These are phyloP conservation scores for Arthrobotrys sphaeroides DNA, from an alignment of 2,329 filamentous ascomycete genomes.

Conservation along the genomic window DNA sequence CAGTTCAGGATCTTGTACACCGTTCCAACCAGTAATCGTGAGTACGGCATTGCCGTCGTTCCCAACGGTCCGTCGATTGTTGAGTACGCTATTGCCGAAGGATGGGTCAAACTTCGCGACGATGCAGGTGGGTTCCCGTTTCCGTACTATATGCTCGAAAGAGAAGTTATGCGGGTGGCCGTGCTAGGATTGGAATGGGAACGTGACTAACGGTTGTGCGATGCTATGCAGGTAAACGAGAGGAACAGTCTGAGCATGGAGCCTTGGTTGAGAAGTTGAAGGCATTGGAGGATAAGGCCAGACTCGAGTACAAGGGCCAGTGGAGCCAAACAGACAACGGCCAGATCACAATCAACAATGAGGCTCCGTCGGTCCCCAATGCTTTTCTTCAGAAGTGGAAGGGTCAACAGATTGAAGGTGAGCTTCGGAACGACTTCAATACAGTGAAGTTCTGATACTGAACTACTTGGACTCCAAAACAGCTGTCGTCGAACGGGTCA, in stretches of 20 bases:
- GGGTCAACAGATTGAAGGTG: constrained; percentile 80
- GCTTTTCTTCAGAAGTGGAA: constrained; percentile 83
- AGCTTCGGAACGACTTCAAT: neutral
- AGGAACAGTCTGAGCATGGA: constrained; percentile 80
- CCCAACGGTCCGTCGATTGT: constrained; percentile 80
- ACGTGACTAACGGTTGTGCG: constrained; percentile 13
- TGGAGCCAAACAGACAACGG: constrained; percentile 74
- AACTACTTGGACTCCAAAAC: constrained; percentile 56
- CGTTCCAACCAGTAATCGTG: constrained; percentile 82
- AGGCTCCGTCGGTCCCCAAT: constrained; percentile 75
- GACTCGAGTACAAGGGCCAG: constrained; percentile 79
- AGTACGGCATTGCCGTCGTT: constrained; percentile 84
- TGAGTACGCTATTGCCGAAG: constrained; percentile 83
- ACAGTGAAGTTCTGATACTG: neutral
- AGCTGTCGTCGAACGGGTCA: constrained; percentile 82
- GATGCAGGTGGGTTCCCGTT: constrained; percentile 71
- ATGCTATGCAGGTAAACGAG: constrained; percentile 60
- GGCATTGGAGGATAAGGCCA: constrained; percentile 79
- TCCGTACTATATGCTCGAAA: too few relatives aligned
- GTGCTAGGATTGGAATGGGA: neutral
- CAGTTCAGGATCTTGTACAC: constrained; percentile 87
- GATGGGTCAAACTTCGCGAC: constrained; percentile 92
- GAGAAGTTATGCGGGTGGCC: constrained; percentile 26
- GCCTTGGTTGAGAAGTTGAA: constrained; percentile 80
- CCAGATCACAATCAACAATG: constrained; percentile 79